Base-by-base conservation (phyloP, 2,329 filamentous ascomycete genomes). In the Cephalotrichum gorgonifer region DNA sequence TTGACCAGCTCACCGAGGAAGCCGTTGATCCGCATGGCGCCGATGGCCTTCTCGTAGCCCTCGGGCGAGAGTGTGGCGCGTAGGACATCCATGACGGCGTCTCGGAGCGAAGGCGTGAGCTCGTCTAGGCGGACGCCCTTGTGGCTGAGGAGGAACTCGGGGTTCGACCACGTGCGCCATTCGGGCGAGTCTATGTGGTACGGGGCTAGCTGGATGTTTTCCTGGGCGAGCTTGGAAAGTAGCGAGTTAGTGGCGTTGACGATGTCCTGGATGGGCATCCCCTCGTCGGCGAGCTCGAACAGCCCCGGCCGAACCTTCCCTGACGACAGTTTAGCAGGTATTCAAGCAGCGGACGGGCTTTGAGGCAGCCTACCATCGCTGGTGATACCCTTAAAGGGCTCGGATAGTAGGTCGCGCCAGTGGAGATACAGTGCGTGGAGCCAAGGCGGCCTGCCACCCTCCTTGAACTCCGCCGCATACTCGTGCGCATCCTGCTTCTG, bases 61-160 rank as follows among this genome's bases (percentile, higher is more conserved):
- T 86, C 81, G 0, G 79, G 73, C 0, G 83, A 86, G 1, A 88
- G 71, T 0, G 80, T 78, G 0, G 70, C 60, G 47, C 73, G 55
- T 2, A 88, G 65, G 3, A 88, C 64, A 6, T 62, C 60, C 33
- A 86, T 65, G 6, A 82, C 73, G 25, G 72, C 64, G 22, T 68
- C 61, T 3, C 74, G 71, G 20, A 75, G 60, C 0, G 67, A 45
- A 0, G 64, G 51, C 1, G 59, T 48, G 0, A 72, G 52, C 56
- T 86, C 81, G 55, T 89, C 85, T 0, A 88, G 74, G 1, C 85
- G 78, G 2, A 89, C 62, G 5, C 85, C 85, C 60, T 85, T 84
- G 61, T 81, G 67, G 48, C 76, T 75, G 14, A 88, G 67, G 0
- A 88, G 69, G 54, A 88, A 85, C 60, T 89, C 85, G 0, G 85